Evolutionary conservation across 768 basidiomycete species (phyloP), one percentile per base, ranked within the genome.

Genomic region (Megacollybia marginata): DNA sequence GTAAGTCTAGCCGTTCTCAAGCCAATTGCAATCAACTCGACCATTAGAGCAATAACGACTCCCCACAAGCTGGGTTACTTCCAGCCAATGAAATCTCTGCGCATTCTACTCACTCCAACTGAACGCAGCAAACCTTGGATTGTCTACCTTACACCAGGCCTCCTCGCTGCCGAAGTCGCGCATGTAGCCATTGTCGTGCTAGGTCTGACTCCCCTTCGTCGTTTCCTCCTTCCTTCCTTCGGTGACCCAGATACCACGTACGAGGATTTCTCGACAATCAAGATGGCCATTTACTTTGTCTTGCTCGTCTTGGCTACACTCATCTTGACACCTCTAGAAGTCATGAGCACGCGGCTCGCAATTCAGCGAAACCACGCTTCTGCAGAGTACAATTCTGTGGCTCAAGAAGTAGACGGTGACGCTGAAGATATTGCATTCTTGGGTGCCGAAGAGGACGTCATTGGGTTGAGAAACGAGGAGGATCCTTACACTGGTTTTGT

Each of bases 281-380:
- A 73, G 49, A 53, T 85, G 31, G 66, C 64, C 48, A 67, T 87
- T 32, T 88, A 83, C 59, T 61, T 86, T 18, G 54, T 70, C 47
- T 67, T 87, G 50, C 74, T 82, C 10, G 59, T 75, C 33, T 54
- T 82, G 44, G 79, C 80, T 65, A 80, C 82, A 2, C 56, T 60
- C 12, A 58, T 88, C 49, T 73, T 91, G 11, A 74, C 86, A 28
- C 90, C 90, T 5, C 66, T 92, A 23, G 90, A 92, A 59, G 88
- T 92, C 28, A 84, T 92, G 45, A 65, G 80, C 12, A 86, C 84
- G 12, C 73, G 88, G 45, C 75, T 92, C 5, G 85, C 88, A 16
- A 85, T 92, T 49, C 90, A 92, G 59, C 79, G 90, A 48, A 92
- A 92, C 55, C 88, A 91, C 54, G 80, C 83, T 7, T 81, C 83